Base-by-base conservation (phyloP, 305 asterid genomes). In the Stenogyne calaminthoides region DNA sequence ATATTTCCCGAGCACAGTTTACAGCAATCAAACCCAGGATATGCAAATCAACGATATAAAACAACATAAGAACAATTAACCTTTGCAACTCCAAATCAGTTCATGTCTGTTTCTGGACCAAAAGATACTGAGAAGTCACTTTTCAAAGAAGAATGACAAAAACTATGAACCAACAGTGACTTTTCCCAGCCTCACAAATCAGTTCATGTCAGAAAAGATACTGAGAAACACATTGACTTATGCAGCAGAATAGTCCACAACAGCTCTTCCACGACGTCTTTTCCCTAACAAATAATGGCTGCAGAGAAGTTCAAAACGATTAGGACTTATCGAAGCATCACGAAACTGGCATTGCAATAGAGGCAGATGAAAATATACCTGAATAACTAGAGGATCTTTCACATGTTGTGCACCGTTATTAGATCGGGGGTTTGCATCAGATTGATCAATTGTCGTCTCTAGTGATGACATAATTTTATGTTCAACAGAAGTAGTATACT, bases 191-290 rank as follows among this genome's bases (percentile, higher is more conserved):
- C 46, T 29, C 71, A 52, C 70, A 34, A 49, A 55, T 62, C 64
- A 27, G 39, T 49, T 60, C 71, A 11, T 29, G 34, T 74, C 60
- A 10, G 69, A 74, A 61, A 59, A 60, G 52, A 74, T 52, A 34
- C 22, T 20, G n/a, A 19, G 61, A 40, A 8, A 1, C 55, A 5
- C 19, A n/a, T 2, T 46, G 57, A 66, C 27, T 82, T 83, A 91
- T 73, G 81, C 78, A 74, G 71, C 69, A 25, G 90, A 91, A 85
- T 64, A 93, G 83, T 67, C 97, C 98, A 86, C 96, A 93, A 56
- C 98, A 93, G 83, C 83, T 73, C 90, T 82, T 86, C 96, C 91
- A 91, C 11, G 97, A 86, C 64, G 94, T 80, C 72, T 76, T 84
- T 74, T 86, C 79, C 70, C 29, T 82, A 4, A 83, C 87, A 37